A percentile compares a stretch with the other conserved stretches of the same genome.
Evolutionary conservation across 2,329 filamentous ascomycete genomes (phyloP).

Genomic region (Pseudodiploospora longispora): DNA sequence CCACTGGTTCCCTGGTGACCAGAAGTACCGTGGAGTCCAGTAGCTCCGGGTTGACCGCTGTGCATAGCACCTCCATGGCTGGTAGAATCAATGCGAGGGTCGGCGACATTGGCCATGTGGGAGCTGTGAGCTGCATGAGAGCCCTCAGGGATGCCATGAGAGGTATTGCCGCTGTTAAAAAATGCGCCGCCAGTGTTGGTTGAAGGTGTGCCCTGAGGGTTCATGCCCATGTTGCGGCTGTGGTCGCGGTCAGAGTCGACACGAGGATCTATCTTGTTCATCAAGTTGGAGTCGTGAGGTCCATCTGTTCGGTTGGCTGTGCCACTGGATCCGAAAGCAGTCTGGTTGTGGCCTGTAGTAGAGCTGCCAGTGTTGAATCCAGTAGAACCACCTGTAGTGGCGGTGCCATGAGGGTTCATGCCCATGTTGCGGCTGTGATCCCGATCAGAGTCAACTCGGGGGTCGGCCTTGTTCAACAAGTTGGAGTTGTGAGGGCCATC

Average conservation of each 20-base stretch:
- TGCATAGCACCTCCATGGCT: conserved; percentile 30
- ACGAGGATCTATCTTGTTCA: conserved; percentile 45
- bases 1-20: conserved; percentile 28
- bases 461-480: conserved; percentile 43
- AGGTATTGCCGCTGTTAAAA: conserved; percentile 6
- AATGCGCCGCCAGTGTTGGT: conserved; percentile 5
- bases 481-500: conserved; percentile 41
- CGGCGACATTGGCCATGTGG: conserved; percentile 37
- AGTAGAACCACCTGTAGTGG: conserved; percentile 9
- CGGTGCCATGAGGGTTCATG: conserved; percentile 23
- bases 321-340: conserved; percentile 10
- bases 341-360: conserved; percentile 7
- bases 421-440: conserved; percentile 30
- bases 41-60: conserved; percentile 9
- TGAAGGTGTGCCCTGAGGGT: conserved; percentile 7
- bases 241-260: conserved; percentile 45
- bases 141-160: conserved; percentile 19
- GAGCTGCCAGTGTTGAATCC: conserved; percentile 7
- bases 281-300: conserved; percentile 35
- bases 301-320: conserved; percentile 23
- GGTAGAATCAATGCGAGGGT: conserved; percentile 42
- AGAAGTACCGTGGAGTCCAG: conserved; percentile 3
- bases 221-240: conserved; percentile 19
- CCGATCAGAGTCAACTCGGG: conserved; percentile 46
- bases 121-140: conserved; percentile 34